Evolutionary conservation across 2,329 filamentous ascomycete genomes (phyloP), one percentile per base, ranked within the genome.

Genomic region (Cordyceps javanica): DNA sequence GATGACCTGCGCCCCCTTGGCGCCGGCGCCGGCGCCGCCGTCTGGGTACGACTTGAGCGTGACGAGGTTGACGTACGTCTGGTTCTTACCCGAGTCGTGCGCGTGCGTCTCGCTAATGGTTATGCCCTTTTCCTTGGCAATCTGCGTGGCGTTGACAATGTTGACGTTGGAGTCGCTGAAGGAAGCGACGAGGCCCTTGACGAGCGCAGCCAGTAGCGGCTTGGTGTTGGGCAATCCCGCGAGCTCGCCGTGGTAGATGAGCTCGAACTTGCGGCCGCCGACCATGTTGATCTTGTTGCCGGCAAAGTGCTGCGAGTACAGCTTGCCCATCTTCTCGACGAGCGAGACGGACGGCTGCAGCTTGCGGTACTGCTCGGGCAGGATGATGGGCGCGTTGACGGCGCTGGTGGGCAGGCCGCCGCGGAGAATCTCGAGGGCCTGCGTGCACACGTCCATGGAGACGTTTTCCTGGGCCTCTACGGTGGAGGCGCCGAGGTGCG

Each of bases 381-480:
- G 75, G 61, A 93, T 93, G 55, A 93, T 80, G 5, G 90, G 89
- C 0, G 89, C 89, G 62, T 94, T 93, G 67, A 93, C 89, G 5
- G 89, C 89, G 21, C 81, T 84, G 1, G 88, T 88, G 0, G 90
- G 89, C 1, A 92, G 77, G 0, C 87, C 86, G 3, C 89, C 89
- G 0, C 78, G 77, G 2, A 94, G 75, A 42, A 93, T 90, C 59
- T 86, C 81, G 0, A 89, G 78, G 13, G 92, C 88, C 71, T 94
- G 89, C 34, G 87, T 86, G 70, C 89, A 93, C 9, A 93, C 90
- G 64, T 93, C 90, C 61, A 92, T 82, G 1, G 87, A 89, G 3
- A 92, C 89, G 60, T 91, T 92, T 66, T 93, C 89, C 69, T 94
- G 89, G 0, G 90, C 90, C 76, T 94, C 90, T 34, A 88, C 80